These are phyloP conservation scores for Lentinula edodes DNA, from an alignment of 768 basidiomycete genomes.

Conservation along the genomic window DNA sequence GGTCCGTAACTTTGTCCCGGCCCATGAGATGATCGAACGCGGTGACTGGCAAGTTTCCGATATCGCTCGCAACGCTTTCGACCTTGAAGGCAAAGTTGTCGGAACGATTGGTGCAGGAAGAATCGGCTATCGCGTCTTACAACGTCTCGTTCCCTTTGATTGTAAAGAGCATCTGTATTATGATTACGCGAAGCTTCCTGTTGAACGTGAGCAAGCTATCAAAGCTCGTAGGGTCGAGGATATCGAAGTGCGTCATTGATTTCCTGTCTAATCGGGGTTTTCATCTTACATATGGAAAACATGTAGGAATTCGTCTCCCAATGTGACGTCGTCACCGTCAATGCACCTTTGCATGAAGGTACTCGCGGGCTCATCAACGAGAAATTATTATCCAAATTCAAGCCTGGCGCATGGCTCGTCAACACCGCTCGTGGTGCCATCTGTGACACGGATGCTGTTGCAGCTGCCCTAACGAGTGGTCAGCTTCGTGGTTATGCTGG, in stretches of 20 bases:
- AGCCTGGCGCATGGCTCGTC: conserved; percentile 88
- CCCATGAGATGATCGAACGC: conserved; percentile 84
- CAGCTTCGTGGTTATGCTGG: conserved; percentile 60
- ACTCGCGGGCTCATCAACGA: conserved; percentile 77
- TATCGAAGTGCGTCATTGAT: conserved; percentile 49
- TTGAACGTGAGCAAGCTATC: conserved; percentile 32
- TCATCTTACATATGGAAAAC: background rate
- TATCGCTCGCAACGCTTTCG: conserved; percentile 77
- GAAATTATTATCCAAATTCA: conserved; percentile 82
- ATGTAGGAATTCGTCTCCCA: conserved; percentile 41
- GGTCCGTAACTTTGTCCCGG: conserved; percentile 85
- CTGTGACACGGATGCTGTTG: conserved; percentile 78
- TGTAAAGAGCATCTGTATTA: conserved; percentile 89
- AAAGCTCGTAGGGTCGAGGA: conserved; percentile 71
- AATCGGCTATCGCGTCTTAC: conserved; percentile 84
- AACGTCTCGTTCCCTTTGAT: conserved; percentile 77
- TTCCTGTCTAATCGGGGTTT: background rate
- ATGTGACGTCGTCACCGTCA: conserved; percentile 83
- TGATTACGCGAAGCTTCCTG: conserved; percentile 72
- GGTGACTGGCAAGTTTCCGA: conserved; percentile 88
- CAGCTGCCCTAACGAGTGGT: conserved; percentile 69
- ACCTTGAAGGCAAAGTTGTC: conserved; percentile 87
- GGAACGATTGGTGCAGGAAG: conserved; percentile 82
- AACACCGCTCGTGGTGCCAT: conserved; percentile 94
- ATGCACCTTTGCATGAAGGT: conserved; percentile 83